Evolutionary conservation across 2,329 filamentous ascomycete species (phyloP).

Genomic region (Scytalidium sp.): DNA sequence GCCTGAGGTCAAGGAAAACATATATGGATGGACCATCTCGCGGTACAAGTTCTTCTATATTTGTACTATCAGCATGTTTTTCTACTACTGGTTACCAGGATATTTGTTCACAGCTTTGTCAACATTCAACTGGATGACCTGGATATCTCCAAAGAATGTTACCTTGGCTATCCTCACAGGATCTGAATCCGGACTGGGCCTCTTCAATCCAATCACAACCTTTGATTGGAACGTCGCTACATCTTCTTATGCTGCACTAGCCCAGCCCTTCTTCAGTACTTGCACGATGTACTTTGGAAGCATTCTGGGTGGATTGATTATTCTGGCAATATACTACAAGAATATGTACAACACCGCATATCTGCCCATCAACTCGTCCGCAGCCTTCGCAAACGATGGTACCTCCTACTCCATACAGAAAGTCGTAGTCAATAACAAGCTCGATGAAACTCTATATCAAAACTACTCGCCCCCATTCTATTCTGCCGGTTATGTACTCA

Average conservation of each 20-base stretch:
- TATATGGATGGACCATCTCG: slow-evolving; percentile 15
- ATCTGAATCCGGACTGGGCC: slow-evolving; percentile 35
- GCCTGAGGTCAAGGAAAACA: slow-evolving; percentile 11
- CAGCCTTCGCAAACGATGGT: slow-evolving; percentile 42
- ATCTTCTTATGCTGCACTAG: slow-evolving; percentile 28
- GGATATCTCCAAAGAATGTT: slow-evolving; percentile 13
- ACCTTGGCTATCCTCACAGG: slow-evolving; percentile 40
- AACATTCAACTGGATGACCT: slow-evolving; percentile 28
- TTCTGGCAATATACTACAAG: slow-evolving; percentile 23
- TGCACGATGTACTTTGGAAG: slow-evolving; percentile 25
- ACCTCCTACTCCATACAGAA: slow-evolving; percentile 32
- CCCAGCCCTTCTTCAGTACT: slow-evolving; percentile 28
- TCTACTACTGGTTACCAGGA: slow-evolving; percentile 19
- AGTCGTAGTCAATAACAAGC: slow-evolving; percentile 28
- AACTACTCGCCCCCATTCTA: slow-evolving; percentile 43
- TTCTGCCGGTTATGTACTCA: slow-evolving; percentile 39
- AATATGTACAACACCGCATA: slow-evolving; percentile 39
- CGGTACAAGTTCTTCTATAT: slow-evolving; percentile 16
- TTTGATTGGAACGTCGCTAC: slow-evolving; percentile 46
- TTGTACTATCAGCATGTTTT: slow-evolving; percentile 10
- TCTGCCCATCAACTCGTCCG: slow-evolving; percentile 45
- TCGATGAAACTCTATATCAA: slow-evolving; percentile 37
- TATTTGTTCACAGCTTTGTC: slow-evolving; percentile 27
- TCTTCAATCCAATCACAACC: slow-evolving; percentile 46
- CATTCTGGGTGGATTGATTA: slow-evolving; percentile 19